Conservation (phyloP, 2,329 filamentous ascomycete species). For the Neonectria punicea region DNA sequence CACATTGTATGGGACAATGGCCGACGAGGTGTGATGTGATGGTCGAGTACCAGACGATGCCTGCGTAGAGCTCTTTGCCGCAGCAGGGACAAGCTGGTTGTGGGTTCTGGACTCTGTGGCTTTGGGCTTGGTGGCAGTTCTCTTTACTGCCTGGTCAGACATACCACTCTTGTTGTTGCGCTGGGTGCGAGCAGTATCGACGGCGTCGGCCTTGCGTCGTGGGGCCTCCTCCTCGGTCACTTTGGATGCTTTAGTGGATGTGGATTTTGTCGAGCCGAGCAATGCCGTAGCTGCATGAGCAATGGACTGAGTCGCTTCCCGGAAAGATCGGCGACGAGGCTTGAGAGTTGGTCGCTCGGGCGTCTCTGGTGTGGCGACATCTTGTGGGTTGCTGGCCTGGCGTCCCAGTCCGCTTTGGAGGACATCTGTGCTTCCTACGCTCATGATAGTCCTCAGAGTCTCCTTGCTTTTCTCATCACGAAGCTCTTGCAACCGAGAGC, state of each 20-base stretch:
- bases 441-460: constrained; percentile 61
- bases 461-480: constrained; percentile 57
- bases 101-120: constrained; percentile 20
- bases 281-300: constrained; percentile 31
- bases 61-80: constrained; percentile 39
- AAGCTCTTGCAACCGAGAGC: constrained; percentile 50
- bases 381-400: constrained; percentile 7
- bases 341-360: constrained; percentile 6
- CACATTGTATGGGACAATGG: constrained; percentile 27
- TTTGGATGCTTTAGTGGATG: constrained; percentile 3
- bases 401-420: constrained; percentile 20
- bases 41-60: constrained; percentile 37
- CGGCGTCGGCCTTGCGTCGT: not conserved
- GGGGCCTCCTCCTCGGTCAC: not conserved
- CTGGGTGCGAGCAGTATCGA: not conserved
- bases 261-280: constrained; percentile 27
- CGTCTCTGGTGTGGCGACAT: not conserved
- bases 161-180: not conserved
- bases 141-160: not conserved
- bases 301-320: constrained; percentile 18
- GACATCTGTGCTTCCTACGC: constrained; percentile 58
- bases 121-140: constrained; percentile 1
- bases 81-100: constrained; percentile 29
- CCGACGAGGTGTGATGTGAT: constrained; percentile 19
- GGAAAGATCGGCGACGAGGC: constrained; percentile 26